Conservation (phyloP, 2,329 filamentous ascomycete species). For the Trichoderma pleuroti region DNA sequence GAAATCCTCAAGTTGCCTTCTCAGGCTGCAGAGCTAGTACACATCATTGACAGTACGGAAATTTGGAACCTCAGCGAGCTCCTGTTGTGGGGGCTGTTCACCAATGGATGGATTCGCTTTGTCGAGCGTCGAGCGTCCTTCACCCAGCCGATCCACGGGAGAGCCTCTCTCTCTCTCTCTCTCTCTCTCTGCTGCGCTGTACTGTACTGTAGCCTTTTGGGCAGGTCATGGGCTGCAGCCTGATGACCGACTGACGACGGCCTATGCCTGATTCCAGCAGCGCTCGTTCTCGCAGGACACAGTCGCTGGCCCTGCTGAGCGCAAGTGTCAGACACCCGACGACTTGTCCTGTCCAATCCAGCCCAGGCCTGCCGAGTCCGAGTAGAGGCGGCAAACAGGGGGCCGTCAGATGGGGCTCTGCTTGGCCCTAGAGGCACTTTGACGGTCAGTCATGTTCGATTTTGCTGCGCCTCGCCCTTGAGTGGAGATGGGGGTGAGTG, state of each 20-base stretch:
- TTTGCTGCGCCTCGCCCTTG: slow-evolving; percentile 17
- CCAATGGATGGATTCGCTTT: background rate
- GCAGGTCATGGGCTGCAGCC: background rate
- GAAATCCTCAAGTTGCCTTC: background rate
- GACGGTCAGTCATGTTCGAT: slow-evolving; percentile 1
- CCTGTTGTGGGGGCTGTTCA: background rate
- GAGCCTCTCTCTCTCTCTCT: background rate
- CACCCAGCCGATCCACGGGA: background rate
- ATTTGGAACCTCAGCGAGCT: background rate
- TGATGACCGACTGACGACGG: background rate
- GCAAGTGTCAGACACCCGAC: background rate
- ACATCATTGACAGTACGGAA: background rate
- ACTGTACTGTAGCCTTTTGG: background rate
- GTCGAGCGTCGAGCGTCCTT: background rate
- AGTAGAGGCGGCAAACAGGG: slow-evolving; percentile 10
- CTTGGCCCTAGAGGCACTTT: background rate
- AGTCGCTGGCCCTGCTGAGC: background rate
- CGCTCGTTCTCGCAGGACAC: background rate
- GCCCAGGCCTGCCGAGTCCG: background rate
- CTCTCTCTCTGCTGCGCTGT: no score
- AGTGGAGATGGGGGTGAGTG: slow-evolving; percentile 1
- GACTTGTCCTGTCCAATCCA: slow-evolving; percentile 1
- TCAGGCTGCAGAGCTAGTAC: background rate
- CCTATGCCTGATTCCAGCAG: background rate
- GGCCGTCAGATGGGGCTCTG: background rate